Evolutionary conservation across 176 grass and related monocot species (phyloP).

Genomic region (Aegilops umbellulata): DNA sequence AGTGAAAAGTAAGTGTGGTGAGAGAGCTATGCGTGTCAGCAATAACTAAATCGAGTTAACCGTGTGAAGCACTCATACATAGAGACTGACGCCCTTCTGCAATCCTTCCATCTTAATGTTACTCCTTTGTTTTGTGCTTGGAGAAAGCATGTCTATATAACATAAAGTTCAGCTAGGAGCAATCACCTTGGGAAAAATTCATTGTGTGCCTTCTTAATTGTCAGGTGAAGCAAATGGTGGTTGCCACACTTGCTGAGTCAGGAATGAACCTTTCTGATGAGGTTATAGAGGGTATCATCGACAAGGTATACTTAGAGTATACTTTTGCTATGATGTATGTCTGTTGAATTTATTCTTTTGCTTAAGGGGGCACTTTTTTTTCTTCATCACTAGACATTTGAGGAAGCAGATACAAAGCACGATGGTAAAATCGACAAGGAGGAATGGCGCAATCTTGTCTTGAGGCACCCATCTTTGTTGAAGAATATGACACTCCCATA

Average conservation of each 20-base stretch:
- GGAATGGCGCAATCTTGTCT: slow-evolving; percentile 68
- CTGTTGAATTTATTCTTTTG: slow-evolving; percentile 31
- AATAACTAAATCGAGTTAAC: slow-evolving; percentile 1
- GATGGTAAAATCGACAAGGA: slow-evolving; percentile 79
- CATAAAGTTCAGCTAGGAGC: neutral
- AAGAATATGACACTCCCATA: slow-evolving; percentile 85
- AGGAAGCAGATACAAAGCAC: slow-evolving; percentile 75
- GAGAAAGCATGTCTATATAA: slow-evolving; percentile 20
- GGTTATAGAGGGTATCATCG: slow-evolving; percentile 67
- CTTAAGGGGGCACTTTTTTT: slow-evolving; percentile 5
- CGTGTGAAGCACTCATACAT: neutral
- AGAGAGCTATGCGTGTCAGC: neutral
- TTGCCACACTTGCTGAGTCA: slow-evolving; percentile 71
- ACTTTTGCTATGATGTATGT: slow-evolving; percentile 7
- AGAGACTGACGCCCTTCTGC: neutral
- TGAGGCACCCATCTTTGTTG: slow-evolving; percentile 76
- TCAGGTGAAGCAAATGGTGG: slow-evolving; percentile 85
- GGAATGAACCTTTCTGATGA: slow-evolving; percentile 76
- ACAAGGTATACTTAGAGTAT: slow-evolving; percentile 44
- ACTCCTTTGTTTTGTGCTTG: slow-evolving; percentile 18
- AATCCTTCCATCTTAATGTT: neutral
- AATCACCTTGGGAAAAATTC: slow-evolving; percentile 9
- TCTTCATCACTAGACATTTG: slow-evolving; percentile 53
- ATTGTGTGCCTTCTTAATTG: slow-evolving; percentile 30
- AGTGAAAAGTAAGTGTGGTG: neutral